Conservation (phyloP, 1,284 basidiomycete genomes). For the Austropuccinia psidii region DNA sequence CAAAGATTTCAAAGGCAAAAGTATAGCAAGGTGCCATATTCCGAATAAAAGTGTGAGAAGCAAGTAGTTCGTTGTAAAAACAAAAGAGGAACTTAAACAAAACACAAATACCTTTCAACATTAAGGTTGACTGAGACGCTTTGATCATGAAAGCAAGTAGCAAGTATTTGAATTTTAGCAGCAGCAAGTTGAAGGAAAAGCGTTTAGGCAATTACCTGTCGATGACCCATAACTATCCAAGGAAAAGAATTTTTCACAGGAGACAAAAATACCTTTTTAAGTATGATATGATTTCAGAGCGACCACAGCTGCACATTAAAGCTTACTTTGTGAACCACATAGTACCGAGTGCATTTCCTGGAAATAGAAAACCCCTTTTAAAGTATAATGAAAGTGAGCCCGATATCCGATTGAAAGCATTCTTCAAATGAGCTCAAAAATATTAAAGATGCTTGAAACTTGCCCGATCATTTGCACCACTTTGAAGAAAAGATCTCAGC, state of each 20-base stretch:
- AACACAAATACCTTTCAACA: conserved; percentile 34
- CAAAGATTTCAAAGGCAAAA: too few species aligned
- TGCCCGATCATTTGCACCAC: conserved; percentile 36
- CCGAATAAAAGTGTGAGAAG: too few species aligned
- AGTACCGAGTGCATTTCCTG: conserved; percentile 23
- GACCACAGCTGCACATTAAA: not conserved
- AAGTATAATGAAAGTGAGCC: not conserved
- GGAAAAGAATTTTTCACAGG: not conserved
- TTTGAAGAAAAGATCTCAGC: not conserved
- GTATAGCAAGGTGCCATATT: too few species aligned
- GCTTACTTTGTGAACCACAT: conserved; percentile 35
- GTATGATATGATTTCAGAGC: not conserved
- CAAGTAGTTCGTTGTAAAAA: too few species aligned
- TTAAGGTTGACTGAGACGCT: conserved; percentile 28
- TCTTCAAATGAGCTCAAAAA: not conserved
- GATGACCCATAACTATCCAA: conserved; percentile 22
- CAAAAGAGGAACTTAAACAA: too few species aligned
- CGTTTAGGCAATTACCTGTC: conserved; percentile 17
- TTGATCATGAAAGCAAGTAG: not conserved
- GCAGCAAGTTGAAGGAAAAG: not conserved
- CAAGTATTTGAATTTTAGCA: not conserved
- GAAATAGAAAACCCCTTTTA: conserved; percentile 31
- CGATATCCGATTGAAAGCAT: not conserved
- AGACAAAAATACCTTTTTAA: not conserved
- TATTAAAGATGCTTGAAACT: not conserved